phyloP scores from a whole-genome alignment of 1,284 basidiomycete genomes.

The Moniliella sp. region DNA sequence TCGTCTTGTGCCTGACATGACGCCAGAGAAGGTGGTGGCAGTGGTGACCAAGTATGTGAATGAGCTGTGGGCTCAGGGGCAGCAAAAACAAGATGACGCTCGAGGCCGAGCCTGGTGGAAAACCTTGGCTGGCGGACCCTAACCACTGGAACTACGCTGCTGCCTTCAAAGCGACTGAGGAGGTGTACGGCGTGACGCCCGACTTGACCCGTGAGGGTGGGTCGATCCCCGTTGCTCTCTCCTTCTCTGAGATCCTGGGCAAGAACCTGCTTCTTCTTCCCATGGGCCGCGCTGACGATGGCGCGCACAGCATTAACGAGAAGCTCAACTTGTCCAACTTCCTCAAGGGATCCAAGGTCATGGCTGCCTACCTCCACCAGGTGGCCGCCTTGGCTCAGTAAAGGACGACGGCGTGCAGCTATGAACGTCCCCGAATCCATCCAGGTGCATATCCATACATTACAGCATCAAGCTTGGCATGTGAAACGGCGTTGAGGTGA shows the following conservation, averaged over 20 bases:
- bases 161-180: slow-evolving; percentile 63
- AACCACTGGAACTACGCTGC: slow-evolving; percentile 85
- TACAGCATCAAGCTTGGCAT: no score
- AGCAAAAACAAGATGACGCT: not conserved
- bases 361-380: slow-evolving; percentile 66
- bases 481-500: no score
- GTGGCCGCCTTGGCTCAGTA: no score
- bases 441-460: no score
- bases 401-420: no score
- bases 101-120: slow-evolving; percentile 11
- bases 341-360: slow-evolving; percentile 52
- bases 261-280: slow-evolving; percentile 48
- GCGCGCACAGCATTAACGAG: slow-evolving; percentile 79
- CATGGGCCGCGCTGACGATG: slow-evolving; percentile 55
- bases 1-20: slow-evolving; percentile 61
- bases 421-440: no score
- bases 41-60: slow-evolving; percentile 24
- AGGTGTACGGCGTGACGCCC: slow-evolving; percentile 58
- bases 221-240: slow-evolving; percentile 83
- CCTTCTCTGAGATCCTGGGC: slow-evolving; percentile 58
- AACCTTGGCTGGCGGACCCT: slow-evolving; percentile 31
- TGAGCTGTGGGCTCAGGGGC: not conserved
- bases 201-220: slow-evolving; percentile 84
- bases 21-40: slow-evolving; percentile 36
- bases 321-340: slow-evolving; percentile 84